Evolutionary conservation across 257 asterid genomes (phyloP), one percentile per base, ranked within the genome.

Genomic region (Fraxinus cuspidata): DNA sequence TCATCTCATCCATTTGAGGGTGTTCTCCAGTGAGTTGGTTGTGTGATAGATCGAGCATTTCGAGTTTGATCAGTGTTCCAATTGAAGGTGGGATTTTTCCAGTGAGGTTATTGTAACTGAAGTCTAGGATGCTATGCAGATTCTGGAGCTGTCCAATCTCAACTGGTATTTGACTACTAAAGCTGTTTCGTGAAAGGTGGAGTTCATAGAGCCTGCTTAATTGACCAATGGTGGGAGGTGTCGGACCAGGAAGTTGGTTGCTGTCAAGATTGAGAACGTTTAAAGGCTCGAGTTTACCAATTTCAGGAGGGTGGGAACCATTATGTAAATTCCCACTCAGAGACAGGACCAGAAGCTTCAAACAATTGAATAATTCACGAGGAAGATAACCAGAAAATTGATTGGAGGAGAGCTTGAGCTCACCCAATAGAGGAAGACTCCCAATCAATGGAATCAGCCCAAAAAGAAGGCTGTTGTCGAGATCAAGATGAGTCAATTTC

Each of bases 371-470:
- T 40, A 91, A 7, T 23, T 90, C 89, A 70, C 0, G 84, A 71
- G 93, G 97, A 73, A 94, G 86, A 18, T 87, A 23, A 5, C 94
- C 97, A 0, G 91, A 88, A 42, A 94, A 78, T 32, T 77, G 88
- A 81, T 94, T 94, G 27, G 64, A 81, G n/a, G 95, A 89, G 58
- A 92, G 96, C 81, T 94, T 92, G 28, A 94, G 88, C 84, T 92
- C 98, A 21, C 97, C 98, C 65, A 94, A 67, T 12, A 84, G 85
- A 19, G 97, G 94, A 71, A 92, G 87, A 66, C 87, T 83, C 27
- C 97, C 97, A 6, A 94, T 87, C 97, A 79, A 77, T 2, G 98
- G 97, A 73, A 92, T 78, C 12, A 85, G 79, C 13, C 97, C 97
- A 3, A 92, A 88, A 51, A 94, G 81, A 31, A 31, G 34, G 34